Percentiles rank a stretch among this genome's conserved stretches.
These are phyloP conservation scores for Gnomoniopsis sp. DNA, from an alignment of 2,329 filamentous ascomycete species.

Conservation along the genomic window DNA sequence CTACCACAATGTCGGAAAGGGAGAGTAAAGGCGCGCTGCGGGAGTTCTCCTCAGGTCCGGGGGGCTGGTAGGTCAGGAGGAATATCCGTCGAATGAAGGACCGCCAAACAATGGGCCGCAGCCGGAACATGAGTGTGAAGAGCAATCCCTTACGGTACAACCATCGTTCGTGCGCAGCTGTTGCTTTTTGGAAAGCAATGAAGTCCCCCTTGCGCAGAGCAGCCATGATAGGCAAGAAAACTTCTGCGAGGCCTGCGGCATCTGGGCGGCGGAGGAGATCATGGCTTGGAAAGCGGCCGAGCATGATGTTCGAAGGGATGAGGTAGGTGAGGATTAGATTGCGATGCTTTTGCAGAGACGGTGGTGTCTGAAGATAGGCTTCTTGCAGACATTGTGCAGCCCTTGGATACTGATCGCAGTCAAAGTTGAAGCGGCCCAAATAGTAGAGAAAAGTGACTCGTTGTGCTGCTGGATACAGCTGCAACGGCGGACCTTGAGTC, in stretches of 20 bases:
- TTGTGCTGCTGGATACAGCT: slow-evolving; percentile 79
- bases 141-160: slow-evolving; percentile 74
- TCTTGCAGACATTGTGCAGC: slow-evolving; percentile 72
- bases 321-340: slow-evolving; percentile 79
- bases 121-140: slow-evolving; percentile 70
- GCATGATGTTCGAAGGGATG: slow-evolving; percentile 75
- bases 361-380: slow-evolving; percentile 70
- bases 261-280: slow-evolving; percentile 67
- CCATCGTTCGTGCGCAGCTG: slow-evolving; percentile 65
- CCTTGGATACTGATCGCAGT: slow-evolving; percentile 77
- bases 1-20: slow-evolving; percentile 62
- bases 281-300: slow-evolving; percentile 76
- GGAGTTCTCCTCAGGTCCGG: slow-evolving; percentile 48
- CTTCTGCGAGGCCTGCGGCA: slow-evolving; percentile 57
- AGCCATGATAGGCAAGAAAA: slow-evolving; percentile 70
- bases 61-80: slow-evolving; percentile 68
- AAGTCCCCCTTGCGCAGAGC: slow-evolving; percentile 75
- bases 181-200: slow-evolving; percentile 65
- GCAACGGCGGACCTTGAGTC: slow-evolving; percentile 75
- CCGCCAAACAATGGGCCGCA: slow-evolving; percentile 81
- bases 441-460: slow-evolving; percentile 94
- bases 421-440: slow-evolving; percentile 84
- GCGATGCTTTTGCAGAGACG: slow-evolving; percentile 66
- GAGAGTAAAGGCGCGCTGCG: slow-evolving; percentile 72
- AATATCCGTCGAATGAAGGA: slow-evolving; percentile 76